Base-by-base conservation (phyloP, 2,329 filamentous ascomycete species). In the Plenodomus biglobosus region DNA sequence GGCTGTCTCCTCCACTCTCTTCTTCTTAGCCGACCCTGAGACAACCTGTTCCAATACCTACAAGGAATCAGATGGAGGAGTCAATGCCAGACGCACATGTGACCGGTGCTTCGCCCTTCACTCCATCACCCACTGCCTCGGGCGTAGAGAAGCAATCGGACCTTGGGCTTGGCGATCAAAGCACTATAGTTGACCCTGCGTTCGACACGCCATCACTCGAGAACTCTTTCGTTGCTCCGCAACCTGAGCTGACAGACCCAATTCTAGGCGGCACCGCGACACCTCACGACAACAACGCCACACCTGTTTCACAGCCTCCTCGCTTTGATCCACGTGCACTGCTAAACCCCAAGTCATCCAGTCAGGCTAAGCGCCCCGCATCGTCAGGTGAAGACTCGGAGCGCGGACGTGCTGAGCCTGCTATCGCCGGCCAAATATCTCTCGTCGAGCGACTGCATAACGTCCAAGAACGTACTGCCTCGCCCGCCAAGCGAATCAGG, bases 371-470 rank as follows among this genome's bases (percentile, higher is more conserved):
- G 47, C 68, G 68, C 5, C 61, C 68, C 32, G 68, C 64, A 1
- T 59, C 62, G 5, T 52, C 58, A 6, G 55, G 58, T 22, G 48
- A 43, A 19, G 59, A 59, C 5, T 22, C 37, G 17, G 61, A 67
- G 19, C 57, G 62, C 19, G 65, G 63, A 40, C 53, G 59, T 35
- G 54, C 60, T 3, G 60, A 64, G 7, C 44, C 52, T 11, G 50
- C 52, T 16, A 57, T 48, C 22, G 34, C 45, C 15, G 81, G 82
- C 20, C 79, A 83, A 57, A 78, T 80, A 8, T 73, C 74, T 46
- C 83, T 91, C 74, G 83, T 95, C 38, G 89, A 95, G 69, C 81
- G 84, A 24, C 78, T 91, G 66, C 89, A 92, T 67, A 85, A 86
- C 56, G 82, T 95, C 13, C 81, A 88, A 56, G 80, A 86, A 42